phyloP scores from a whole-genome alignment of 768 basidiomycete species.

The Podaxis sp. region DNA sequence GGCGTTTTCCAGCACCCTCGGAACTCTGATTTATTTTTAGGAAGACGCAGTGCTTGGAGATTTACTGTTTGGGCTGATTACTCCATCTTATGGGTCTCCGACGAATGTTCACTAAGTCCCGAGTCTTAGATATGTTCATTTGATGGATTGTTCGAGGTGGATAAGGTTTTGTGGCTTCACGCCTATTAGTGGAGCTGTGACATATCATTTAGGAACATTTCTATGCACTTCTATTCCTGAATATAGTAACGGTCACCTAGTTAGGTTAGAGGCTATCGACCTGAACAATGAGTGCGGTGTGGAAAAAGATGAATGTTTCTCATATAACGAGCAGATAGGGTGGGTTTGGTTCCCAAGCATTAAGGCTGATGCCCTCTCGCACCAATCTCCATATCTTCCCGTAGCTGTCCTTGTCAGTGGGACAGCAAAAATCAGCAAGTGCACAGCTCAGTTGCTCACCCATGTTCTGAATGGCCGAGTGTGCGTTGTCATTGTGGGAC shows the following conservation, averaged over 20 bases:
- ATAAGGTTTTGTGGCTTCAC: too few species aligned
- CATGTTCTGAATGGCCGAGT: conserved; percentile 47
- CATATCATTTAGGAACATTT: too few species aligned
- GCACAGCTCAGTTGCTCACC: conserved; percentile 46
- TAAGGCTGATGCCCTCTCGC: conserved; percentile 30
- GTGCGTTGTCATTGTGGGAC: conserved; percentile 53
- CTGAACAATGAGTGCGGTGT: too few species aligned
- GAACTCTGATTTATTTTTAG: not conserved
- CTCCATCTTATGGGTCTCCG: not conserved
- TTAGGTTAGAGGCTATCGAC: too few species aligned
- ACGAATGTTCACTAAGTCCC: not conserved
- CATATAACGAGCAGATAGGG: too few species aligned
- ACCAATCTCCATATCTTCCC: conserved; percentile 24
- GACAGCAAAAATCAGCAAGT: conserved; percentile 49
- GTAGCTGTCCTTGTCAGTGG: conserved; percentile 45
- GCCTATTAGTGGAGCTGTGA: too few species aligned
- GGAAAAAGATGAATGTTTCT: too few species aligned
- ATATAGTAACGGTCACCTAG: too few species aligned
- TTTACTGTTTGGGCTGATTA: not conserved
- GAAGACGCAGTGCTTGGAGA: not conserved
- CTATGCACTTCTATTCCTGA: too few species aligned
- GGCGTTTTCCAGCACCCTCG: not conserved
- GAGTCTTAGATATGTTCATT: not conserved
- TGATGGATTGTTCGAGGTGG: not conserved
- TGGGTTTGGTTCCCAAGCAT: not conserved